Evolutionary conservation across 768 basidiomycete species (phyloP).

Genomic region (Mycena chlorophos): DNA sequence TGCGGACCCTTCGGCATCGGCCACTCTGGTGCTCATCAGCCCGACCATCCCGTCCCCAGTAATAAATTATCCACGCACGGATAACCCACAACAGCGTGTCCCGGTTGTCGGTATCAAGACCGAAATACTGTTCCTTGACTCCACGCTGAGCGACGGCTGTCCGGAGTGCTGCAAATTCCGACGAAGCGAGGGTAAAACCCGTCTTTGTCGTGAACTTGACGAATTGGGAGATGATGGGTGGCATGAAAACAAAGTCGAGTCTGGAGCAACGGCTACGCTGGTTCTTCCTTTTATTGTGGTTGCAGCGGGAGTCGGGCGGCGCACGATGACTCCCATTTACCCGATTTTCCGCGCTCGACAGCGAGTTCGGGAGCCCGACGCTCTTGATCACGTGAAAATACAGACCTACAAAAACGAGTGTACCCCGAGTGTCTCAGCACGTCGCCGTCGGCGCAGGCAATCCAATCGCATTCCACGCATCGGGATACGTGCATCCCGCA

Average conservation of each 20-base stretch:
- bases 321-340: too few species aligned
- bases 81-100: conserved; percentile 24
- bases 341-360: too few species aligned
- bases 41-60: neutral
- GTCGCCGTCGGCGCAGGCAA: conserved; percentile 33
- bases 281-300: too few species aligned
- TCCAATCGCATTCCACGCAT: conserved; percentile 46
- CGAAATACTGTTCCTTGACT: conserved; percentile 27
- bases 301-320: too few species aligned
- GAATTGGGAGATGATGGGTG: conserved; percentile 23
- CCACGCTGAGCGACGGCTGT: conserved; percentile 14
- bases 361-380: too few species aligned
- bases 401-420: neutral
- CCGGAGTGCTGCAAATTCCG: conserved; percentile 19
- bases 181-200: conserved; percentile 18
- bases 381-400: too few species aligned
- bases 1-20: conserved; percentile 9
- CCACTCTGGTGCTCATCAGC: conserved; percentile 24
- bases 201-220: conserved; percentile 17
- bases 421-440: conserved; percentile 2
- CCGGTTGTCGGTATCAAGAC: conserved; percentile 11
- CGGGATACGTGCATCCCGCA: conserved; percentile 51
- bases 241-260: too few species aligned
- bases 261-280: too few species aligned
- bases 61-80: conserved; percentile 17